Base-by-base conservation (phyloP, 768 basidiomycete genomes). In the Boletus patriciae region DNA sequence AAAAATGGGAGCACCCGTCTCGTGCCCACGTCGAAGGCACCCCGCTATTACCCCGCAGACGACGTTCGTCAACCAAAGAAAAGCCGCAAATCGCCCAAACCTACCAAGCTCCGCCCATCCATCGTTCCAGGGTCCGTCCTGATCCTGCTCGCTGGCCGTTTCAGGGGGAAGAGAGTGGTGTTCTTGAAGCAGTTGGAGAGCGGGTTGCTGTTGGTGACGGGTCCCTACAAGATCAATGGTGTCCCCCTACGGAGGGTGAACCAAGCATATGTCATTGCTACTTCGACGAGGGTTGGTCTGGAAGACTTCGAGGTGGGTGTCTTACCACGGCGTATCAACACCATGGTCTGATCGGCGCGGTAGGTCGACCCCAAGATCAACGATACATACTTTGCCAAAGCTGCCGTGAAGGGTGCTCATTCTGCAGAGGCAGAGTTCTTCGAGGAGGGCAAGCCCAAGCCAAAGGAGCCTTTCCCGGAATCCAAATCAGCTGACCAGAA, bases 371-470 rank as follows among this genome's bases (percentile, higher is more conserved):
- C 90, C 65, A 92, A 95, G 78, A 79, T 98, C 80, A 89, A 89
- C 78, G 97, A 99, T 73, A 77, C 90, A 25, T 98, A 96, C 81
- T 98, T 99, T 72, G 76, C 86, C 71, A 97, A 97, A 79, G 74
- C 86, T 56, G 75, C 83, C 62, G 72, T 79, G 66, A 88, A 92
- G 74, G 80, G 80, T 56, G 77, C 86, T 58, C 72, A 77, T 60
- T 92, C 93, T 54, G 93, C 94, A 62, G 97, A 99, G 82, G 88
- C 87, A 64, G 96, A 98, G 75, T 99, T 98, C 83, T 98, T 99
- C 72, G 84, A 87, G 70, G 92, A 90, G 64, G 94, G 93, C 71
- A 92, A 91, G 79, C 90, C 90, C 62, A 93, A 94, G 78, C 82
- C 83, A 70, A 95, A 93, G 80, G 88, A 88, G 69, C 75, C 89